Evolutionary conservation across 2,329 filamentous ascomycete genomes (phyloP).

Genomic region (Fusarium sp.): DNA sequence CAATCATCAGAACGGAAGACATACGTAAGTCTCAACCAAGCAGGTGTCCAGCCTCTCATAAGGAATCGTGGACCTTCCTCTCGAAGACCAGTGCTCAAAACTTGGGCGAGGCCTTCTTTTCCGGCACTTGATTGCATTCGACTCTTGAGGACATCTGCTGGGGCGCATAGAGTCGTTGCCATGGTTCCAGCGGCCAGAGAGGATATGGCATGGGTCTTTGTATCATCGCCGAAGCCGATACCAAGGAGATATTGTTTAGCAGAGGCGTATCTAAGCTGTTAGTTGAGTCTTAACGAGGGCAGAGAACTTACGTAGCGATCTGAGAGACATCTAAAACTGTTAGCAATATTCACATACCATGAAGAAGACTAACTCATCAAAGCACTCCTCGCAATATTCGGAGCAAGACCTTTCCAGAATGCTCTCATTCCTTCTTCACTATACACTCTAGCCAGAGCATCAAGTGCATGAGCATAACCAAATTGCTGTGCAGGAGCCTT

Average conservation of each 20-base stretch:
- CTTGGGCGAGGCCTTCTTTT: constrained; percentile 48
- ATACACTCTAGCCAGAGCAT: constrained; percentile 43
- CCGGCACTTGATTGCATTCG: constrained; percentile 51
- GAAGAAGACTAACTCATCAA: constrained; percentile 54
- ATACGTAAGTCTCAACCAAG: constrained; percentile 57
- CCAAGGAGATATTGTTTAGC: constrained; percentile 49
- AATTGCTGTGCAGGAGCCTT: constrained; percentile 51
- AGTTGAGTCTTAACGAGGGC: background rate
- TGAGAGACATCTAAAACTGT: constrained; percentile 53
- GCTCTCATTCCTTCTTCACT: constrained; percentile 53
- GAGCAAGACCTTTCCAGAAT: constrained; percentile 52
- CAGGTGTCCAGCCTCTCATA: constrained; percentile 60
- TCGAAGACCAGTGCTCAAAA: constrained; percentile 49
- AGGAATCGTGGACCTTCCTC: constrained; percentile 56
- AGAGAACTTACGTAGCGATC: constrained; percentile 53
- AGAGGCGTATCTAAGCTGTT: constrained; percentile 47
- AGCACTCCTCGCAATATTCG: constrained; percentile 56
- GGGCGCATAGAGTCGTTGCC: constrained; percentile 58
- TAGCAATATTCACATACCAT: background rate
- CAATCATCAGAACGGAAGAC: background rate
- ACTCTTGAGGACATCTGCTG: constrained; percentile 58
- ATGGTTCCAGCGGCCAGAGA: constrained; percentile 58
- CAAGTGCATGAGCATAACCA: constrained; percentile 52
- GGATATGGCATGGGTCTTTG: constrained; percentile 54
- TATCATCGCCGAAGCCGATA: constrained; percentile 50